Conservation (phyloP, 2,329 filamentous ascomycete genomes). For the Nemania sp. region DNA sequence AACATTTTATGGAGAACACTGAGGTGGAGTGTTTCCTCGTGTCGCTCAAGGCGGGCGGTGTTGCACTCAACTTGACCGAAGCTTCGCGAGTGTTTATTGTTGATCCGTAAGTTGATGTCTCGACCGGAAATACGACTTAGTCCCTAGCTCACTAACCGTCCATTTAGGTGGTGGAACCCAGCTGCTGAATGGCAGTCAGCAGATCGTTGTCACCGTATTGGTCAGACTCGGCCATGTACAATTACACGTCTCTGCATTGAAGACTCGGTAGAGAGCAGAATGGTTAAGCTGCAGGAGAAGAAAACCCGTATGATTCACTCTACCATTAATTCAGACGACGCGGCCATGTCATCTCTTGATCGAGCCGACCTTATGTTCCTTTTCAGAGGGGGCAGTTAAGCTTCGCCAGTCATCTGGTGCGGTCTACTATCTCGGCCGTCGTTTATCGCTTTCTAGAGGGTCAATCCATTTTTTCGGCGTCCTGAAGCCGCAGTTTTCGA, state of each 20-base stretch:
- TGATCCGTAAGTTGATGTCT: slow-evolving; percentile 72
- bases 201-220: slow-evolving; percentile 91
- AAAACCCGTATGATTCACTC: slow-evolving; percentile 98
- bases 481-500: too few species aligned
- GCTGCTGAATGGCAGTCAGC: slow-evolving; percentile 99
- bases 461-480: too few species aligned
- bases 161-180: slow-evolving; percentile 92
- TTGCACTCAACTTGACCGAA: slow-evolving; percentile 93
- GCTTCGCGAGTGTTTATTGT: slow-evolving; percentile 94
- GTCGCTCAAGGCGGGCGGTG: slow-evolving; percentile 92
- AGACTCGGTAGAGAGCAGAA: slow-evolving; percentile 93
- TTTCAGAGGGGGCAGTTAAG: slow-evolving; percentile 73
- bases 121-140: neutral
- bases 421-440: neutral
- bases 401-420: neutral
- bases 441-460: neutral
- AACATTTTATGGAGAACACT: slow-evolving; percentile 94
- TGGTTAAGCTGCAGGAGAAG: slow-evolving; percentile 96
- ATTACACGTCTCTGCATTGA: slow-evolving; percentile 96
- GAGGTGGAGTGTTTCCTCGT: slow-evolving; percentile 96
- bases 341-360: slow-evolving; percentile 87
- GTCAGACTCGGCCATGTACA: slow-evolving; percentile 88
- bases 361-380: slow-evolving; percentile 95
- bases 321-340: slow-evolving; percentile 91
- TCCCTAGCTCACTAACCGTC: slow-evolving; percentile 26